These are phyloP conservation scores for Mycena pura DNA, from an alignment of 768 basidiomycete genomes.

Conservation along the genomic window DNA sequence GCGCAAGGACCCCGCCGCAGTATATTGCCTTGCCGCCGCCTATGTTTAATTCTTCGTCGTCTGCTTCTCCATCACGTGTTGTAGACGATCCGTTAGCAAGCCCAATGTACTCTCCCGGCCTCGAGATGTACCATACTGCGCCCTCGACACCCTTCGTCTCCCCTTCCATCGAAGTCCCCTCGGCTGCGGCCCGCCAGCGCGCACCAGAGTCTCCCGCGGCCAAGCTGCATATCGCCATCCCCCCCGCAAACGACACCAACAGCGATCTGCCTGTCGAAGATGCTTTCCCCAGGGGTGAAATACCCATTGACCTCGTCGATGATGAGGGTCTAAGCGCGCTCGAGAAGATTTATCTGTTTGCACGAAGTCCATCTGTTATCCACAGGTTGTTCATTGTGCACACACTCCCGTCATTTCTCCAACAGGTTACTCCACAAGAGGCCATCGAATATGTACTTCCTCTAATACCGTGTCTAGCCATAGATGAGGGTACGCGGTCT, in stretches of 20 bases:
- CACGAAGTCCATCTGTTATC: conserved; percentile 70
- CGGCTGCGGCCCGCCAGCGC: conserved; percentile 48
- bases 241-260: conserved; percentile 21
- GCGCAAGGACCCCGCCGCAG: conserved; percentile 35
- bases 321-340: conserved; percentile 84
- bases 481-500: conserved; percentile 78
- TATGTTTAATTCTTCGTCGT: conserved; percentile 37
- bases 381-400: conserved; percentile 83
- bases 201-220: conserved; percentile 33
- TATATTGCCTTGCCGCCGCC: conserved; percentile 42
- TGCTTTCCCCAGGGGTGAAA: conserved; percentile 43
- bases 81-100: conserved; percentile 43
- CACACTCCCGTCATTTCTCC: conserved; percentile 79
- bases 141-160: conserved; percentile 52
- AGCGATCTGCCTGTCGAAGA: conserved; percentile 38
- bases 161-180: conserved; percentile 36
- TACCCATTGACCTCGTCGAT: conserved; percentile 58
- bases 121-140: conserved; percentile 52
- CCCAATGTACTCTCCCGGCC: conserved; percentile 45
- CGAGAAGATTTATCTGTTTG: conserved; percentile 92
- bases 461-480: conserved; percentile 82
- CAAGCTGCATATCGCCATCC: conserved; percentile 31
- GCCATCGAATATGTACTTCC: conserved; percentile 94
- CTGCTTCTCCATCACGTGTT: conserved; percentile 43
- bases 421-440: conserved; percentile 81